Conservation (phyloP, 257 asterid genomes). For the Solanum bukasovii region DNA sequence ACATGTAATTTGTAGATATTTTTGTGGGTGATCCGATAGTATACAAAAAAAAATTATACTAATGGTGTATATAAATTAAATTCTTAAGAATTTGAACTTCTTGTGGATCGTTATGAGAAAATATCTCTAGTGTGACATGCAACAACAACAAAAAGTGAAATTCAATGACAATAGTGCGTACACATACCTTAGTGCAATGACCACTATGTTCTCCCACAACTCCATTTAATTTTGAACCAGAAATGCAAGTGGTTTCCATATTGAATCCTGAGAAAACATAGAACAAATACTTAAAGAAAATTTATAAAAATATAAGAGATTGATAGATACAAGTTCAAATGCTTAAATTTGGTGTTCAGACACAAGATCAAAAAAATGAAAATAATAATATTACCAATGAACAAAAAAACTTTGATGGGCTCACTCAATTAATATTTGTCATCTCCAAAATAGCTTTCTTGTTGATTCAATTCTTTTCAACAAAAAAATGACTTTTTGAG, state of each 20-base stretch:
- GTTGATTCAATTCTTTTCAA: neutral
- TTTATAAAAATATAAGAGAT: neutral
- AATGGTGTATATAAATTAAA: neutral
- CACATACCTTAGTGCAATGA: neutral
- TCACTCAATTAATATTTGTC: too few relatives aligned
- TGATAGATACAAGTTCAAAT: neutral
- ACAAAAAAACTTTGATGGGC: too few relatives aligned
- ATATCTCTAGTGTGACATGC: neutral
- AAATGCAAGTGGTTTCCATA: neutral
- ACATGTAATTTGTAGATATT: neutral
- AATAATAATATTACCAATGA: too few relatives aligned
- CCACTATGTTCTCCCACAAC: neutral
- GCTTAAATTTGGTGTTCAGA: neutral
- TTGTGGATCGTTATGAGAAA: neutral
- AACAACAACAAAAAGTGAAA: too few relatives aligned
- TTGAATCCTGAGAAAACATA: neutral
- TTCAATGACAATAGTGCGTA: too few relatives aligned
- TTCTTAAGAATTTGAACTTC: neutral
- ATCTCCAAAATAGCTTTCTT: neutral
- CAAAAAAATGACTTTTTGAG: neutral
- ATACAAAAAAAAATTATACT: neutral
- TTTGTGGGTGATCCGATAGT: neutral
- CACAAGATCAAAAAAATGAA: neutral
- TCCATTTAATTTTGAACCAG: neutral
- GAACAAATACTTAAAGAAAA: neutral